These are phyloP conservation scores for Kitagawia praeruptora DNA, from an alignment of 129 eudicot species.

Conservation along the genomic window DNA sequence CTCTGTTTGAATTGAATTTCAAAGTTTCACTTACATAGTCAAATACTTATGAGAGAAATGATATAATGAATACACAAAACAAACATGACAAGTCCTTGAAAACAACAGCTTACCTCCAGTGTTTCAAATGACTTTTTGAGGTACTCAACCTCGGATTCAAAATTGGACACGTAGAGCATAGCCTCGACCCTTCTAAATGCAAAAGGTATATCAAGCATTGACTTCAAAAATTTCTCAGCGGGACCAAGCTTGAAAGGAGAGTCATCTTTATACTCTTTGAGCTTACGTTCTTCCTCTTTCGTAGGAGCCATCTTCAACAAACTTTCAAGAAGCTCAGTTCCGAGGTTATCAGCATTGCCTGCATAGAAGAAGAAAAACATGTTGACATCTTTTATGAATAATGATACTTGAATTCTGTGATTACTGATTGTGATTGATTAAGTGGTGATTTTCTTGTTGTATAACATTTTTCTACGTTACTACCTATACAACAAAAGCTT, in stretches of 20 bases:
- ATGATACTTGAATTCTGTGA: neutral
- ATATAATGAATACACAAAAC: neutral
- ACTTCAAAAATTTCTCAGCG: constrained; percentile 83
- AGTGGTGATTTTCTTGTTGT: neutral
- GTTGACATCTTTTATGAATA: neutral
- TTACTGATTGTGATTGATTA: neutral
- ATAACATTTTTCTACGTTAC: neutral
- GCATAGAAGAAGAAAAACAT: constrained; percentile 1
- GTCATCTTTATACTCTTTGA: constrained; percentile 65
- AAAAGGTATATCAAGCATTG: constrained; percentile 72
- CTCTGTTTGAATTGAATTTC: neutral
- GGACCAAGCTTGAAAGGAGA: constrained; percentile 75
- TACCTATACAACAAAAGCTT: neutral
- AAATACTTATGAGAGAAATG: neutral
- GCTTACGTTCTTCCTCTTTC: constrained; percentile 81
- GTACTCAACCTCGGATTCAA: constrained; percentile 82
- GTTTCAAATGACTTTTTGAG: constrained; percentile 69
- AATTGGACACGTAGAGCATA: constrained; percentile 75
- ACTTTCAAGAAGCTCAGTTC: constrained; percentile 91
- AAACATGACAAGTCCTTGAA: neutral
- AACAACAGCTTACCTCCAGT: constrained; percentile 58
- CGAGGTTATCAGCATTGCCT: constrained; percentile 80
- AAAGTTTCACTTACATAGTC: neutral
- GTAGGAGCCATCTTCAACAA: constrained; percentile 87
- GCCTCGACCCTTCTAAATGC: constrained; percentile 83